Conservation (phyloP, 139 green algal species). For the Yamagishiella unicocca region DNA sequence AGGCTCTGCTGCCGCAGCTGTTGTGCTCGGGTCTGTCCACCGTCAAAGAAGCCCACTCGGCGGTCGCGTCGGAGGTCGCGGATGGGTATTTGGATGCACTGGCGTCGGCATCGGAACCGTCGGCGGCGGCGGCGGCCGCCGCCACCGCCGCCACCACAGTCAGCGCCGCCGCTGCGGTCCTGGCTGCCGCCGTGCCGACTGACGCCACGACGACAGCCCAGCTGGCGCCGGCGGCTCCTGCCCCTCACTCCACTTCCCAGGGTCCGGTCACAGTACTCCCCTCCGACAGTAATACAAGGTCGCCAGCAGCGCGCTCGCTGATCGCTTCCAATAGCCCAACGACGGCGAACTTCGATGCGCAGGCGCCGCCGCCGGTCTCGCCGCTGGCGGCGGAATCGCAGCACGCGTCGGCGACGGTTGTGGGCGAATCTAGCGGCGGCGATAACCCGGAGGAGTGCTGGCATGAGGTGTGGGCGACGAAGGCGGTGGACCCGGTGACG, state of each 20-base stretch:
- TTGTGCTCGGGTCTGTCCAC: neutral
- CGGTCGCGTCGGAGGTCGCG: neutral
- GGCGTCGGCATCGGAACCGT: neutral
- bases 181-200: neutral
- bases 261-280: no score
- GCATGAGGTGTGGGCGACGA: constrained; percentile 2
- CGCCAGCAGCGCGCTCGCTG: no score
- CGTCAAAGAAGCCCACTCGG: neutral
- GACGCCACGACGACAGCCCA: no score
- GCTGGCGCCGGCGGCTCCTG: no score
- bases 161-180: neutral
- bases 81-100: neutral
- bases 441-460: neutral
- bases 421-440: no score
- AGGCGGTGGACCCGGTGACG: neutral
- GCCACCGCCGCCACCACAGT: neutral
- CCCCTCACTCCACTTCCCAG: no score
- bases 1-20: neutral
- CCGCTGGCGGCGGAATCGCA: no score
- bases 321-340: no score
- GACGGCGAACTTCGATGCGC: no score
- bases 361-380: neutral
- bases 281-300: no score
- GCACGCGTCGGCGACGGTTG: no score
- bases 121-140: neutral